Evolutionary conservation across 2,329 filamentous ascomycete genomes (phyloP).

Genomic region (Diaporthe amygdali): DNA sequence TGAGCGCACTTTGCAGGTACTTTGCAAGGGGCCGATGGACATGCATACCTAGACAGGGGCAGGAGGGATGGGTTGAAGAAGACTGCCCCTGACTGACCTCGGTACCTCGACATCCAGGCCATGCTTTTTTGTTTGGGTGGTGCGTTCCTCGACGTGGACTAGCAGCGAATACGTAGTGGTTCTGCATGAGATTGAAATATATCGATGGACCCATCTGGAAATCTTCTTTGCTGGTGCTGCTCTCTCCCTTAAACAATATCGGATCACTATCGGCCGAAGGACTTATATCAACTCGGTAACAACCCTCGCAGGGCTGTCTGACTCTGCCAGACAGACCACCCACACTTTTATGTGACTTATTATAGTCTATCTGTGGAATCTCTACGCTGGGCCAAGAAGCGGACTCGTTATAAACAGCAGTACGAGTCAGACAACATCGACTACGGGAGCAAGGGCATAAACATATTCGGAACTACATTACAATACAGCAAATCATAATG

Average conservation of each 20-base stretch:
- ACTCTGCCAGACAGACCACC: not conserved
- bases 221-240: not conserved
- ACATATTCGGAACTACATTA: not conserved
- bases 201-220: not conserved
- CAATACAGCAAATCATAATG: not conserved
- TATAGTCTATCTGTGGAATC: not conserved
- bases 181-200: constrained; percentile 7
- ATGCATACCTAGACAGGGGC: not conserved
- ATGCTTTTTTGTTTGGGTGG: not conserved
- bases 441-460: not conserved
- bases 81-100: not conserved
- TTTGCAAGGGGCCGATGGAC: constrained; percentile 7
- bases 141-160: not conserved
- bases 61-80: not conserved
- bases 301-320: constrained; percentile 1
- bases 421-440: not conserved
- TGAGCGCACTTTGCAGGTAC: not conserved
- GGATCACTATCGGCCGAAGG: constrained; percentile 1
- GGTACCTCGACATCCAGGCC: not conserved
- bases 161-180: not conserved
- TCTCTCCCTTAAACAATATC: not conserved
- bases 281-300: not conserved
- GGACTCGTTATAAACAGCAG: too few relatives aligned
- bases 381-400: not conserved
- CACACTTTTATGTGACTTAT: constrained; percentile 2